Evolutionary conservation across 2,329 filamentous ascomycete species (phyloP).

Genomic region (Penicillium decumbens): DNA sequence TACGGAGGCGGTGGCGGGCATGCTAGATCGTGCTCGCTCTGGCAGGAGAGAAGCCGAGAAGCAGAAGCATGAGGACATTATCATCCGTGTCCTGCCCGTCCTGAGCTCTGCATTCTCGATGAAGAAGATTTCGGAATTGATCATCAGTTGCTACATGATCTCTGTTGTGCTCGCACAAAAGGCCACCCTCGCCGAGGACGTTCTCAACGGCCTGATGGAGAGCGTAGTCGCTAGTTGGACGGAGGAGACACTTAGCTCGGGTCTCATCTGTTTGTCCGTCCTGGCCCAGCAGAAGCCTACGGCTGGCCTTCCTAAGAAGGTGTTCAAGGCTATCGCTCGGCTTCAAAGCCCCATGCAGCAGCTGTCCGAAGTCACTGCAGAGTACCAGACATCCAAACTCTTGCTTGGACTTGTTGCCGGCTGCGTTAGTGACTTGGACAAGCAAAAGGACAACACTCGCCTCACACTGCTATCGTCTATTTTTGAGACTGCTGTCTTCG

Average conservation of each 20-base stretch:
- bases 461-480: conserved; percentile 46
- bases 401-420: conserved; percentile 36
- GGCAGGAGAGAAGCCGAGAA: conserved; percentile 71
- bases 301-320: conserved; percentile 63
- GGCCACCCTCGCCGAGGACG: conserved; percentile 68
- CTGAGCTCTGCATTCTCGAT: conserved; percentile 74
- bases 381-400: conserved; percentile 34
- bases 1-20: conserved; percentile 77
- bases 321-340: conserved; percentile 53
- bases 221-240: conserved; percentile 76
- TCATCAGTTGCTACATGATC: conserved; percentile 88
- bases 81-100: conserved; percentile 64
- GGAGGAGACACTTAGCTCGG: conserved; percentile 65
- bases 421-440: conserved; percentile 32
- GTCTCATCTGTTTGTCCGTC: conserved; percentile 73
- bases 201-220: conserved; percentile 85
- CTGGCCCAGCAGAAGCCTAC: conserved; percentile 74
- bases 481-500: conserved; percentile 32
- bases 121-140: conserved; percentile 70
- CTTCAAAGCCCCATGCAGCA: conserved; percentile 31
- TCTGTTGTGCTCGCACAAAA: conserved; percentile 81
- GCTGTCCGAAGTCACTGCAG: conserved; percentile 32
- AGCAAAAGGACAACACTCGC: conserved; percentile 33
- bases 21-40: conserved; percentile 71
- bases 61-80: conserved; percentile 71